phyloP scores from a whole-genome alignment of 176 grass and related monocot genomes.

The Puccinellia tenuiflora region DNA sequence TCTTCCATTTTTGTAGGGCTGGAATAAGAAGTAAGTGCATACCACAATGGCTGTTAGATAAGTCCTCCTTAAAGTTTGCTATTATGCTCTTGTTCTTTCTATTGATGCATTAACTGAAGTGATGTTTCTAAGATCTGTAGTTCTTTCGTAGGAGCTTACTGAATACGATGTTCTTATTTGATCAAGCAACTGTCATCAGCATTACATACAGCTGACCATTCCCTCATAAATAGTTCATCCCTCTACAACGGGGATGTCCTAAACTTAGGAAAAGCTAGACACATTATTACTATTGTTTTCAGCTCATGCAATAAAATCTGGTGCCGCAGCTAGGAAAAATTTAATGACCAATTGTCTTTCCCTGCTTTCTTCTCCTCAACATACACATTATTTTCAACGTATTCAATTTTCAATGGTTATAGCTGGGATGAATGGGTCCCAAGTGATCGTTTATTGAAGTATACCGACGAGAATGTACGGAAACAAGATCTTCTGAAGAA shows the following conservation, averaged over 20 bases:
- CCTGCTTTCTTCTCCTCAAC: constrained; percentile 17
- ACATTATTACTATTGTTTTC: neutral
- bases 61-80: neutral
- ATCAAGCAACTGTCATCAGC: neutral
- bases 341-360: neutral
- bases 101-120: neutral
- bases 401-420: constrained; percentile 29
- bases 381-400: constrained; percentile 19
- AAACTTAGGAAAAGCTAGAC: neutral
- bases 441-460: constrained; percentile 72
- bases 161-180: neutral
- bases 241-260: neutral
- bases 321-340: neutral
- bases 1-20: constrained; percentile 67
- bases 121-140: neutral
- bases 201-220: neutral
- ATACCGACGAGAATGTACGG: constrained; percentile 59
- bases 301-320: neutral
- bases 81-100: neutral
- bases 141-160: neutral
- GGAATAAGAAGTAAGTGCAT: constrained; percentile 95
- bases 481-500: constrained; percentile 79
- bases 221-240: neutral
- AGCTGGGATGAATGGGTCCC: constrained; percentile 97
- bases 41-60: constrained; percentile 20